Evolutionary conservation across 192 early-diverging fungal species (phyloP), one percentile per base, ranked within the genome.

Genomic region (Linnemannia hyalina): DNA sequence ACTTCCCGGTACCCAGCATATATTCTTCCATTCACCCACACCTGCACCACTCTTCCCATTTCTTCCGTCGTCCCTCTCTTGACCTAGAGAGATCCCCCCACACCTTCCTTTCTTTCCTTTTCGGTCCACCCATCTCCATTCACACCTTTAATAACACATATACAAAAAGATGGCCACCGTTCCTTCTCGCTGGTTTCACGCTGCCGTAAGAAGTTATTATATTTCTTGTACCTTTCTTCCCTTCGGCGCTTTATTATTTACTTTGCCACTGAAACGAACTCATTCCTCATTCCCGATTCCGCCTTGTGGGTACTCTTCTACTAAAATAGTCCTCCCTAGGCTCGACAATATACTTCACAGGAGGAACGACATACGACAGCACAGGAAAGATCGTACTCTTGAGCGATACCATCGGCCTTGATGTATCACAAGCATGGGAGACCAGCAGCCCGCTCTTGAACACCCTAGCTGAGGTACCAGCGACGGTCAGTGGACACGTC

Each of bases 111-210:
- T 42, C n/a, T 26, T 35, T 52, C 15, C 65, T 23, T n/a, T 41
- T n/a, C 29, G 35, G 10, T 20, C 78, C 1, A 44, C n/a, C 29
- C 46, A 23, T 20, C 78, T 5, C 60, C 57, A 10, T 18, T 54
- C 18, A 35, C 49, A 75, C 52, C 68, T 23, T 55, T 6, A 29
- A 22, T 32, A 11, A 46, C 44, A 46, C 10, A 15, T 15, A 46
- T 15, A 40, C 38, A 4, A 40, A 75, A 47, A 20, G 42, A 85
- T 85, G 82, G 63, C 68, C 26, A 70, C 54, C 49, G 36, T 80
- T 42, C 75, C 77, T 42, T 74, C 82, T 36, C 77, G 82, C 42
- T 85, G 82, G 82, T 80, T 78, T 74, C 82, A 85, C 49, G 82
- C 82, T 38, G 63, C 82, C 41, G 82, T 85, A 85, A 74, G 82